These are phyloP conservation scores for Acanthamoeba culbertsoni DNA, from an alignment of 208 protist genomes.

Conservation along the genomic window DNA sequence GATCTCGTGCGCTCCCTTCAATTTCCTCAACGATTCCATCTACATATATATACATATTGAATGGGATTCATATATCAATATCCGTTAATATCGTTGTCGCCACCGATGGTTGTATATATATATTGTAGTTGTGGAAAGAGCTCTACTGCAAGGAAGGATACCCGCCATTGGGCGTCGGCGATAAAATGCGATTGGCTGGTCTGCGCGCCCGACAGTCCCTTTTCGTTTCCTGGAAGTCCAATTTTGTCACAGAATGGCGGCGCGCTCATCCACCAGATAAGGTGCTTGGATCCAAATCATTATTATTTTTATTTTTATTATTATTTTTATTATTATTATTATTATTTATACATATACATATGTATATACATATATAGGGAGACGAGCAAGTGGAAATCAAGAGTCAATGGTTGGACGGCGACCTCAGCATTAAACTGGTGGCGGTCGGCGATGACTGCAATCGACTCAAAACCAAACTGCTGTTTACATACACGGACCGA, in stretches of 20 bases:
- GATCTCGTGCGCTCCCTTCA: neutral
- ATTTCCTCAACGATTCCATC: neutral
- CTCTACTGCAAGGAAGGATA: neutral
- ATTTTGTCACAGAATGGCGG: neutral
- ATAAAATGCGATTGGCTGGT: neutral
- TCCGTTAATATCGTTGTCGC: too few species aligned
- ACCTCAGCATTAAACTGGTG: conserved; percentile 1
- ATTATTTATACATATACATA: neutral
- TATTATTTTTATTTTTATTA: neutral
- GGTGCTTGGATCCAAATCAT: neutral
- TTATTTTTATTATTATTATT: neutral
- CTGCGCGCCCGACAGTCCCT: neutral
- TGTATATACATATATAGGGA: neutral
- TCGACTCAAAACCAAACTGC: neutral
- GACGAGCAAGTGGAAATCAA: conserved; percentile 1
- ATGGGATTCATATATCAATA: neutral
- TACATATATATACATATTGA: neutral
- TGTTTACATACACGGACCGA: neutral
- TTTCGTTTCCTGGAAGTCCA: neutral
- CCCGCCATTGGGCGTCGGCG: neutral
- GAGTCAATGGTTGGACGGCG: neutral
- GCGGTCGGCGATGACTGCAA: neutral
- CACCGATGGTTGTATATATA: neutral
- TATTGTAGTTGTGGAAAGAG: neutral
- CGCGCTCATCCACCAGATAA: neutral